Evolutionary conservation across 495 filamentous ascomycete species (phyloP).

Genomic region (Xylaria grammica): DNA sequence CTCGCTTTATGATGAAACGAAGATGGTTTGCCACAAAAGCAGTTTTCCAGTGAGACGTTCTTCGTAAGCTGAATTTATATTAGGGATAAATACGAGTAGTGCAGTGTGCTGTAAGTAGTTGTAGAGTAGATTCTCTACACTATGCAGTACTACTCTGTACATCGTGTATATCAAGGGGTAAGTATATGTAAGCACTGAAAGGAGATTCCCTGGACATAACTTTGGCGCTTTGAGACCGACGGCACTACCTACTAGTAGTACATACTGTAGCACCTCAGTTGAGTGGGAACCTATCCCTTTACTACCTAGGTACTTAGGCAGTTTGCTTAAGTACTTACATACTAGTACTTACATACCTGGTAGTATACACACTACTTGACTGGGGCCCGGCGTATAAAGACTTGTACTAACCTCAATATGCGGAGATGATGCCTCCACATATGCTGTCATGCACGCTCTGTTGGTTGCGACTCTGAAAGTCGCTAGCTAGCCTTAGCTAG

Average conservation of each 20-base stretch:
- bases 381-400: neutral
- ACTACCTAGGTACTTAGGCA: no score
- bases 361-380: neutral
- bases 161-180: neutral
- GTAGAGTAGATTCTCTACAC: no score
- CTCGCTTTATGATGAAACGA: neutral
- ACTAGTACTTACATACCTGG: no score
- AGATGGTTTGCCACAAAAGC: neutral
- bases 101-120: no score
- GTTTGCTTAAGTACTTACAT: no score
- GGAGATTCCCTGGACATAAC: neutral
- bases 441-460: conserved; percentile 12
- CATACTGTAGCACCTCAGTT: conserved; percentile 6
- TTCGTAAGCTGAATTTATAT: no score
- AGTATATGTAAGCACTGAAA: neutral
- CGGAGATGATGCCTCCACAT: conserved; percentile 24
- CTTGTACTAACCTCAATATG: neutral
- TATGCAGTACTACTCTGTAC: no score
- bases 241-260: neutral
- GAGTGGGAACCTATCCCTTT: conserved; percentile 6
- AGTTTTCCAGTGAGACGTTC: no score
- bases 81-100: no score
- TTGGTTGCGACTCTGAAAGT: neutral
- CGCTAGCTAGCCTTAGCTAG: no score
- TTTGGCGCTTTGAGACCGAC: neutral